Evolutionary conservation across 305 asterid species (phyloP), one percentile per base, ranked within the genome.

Genomic region (Fraxinus ornus): DNA sequence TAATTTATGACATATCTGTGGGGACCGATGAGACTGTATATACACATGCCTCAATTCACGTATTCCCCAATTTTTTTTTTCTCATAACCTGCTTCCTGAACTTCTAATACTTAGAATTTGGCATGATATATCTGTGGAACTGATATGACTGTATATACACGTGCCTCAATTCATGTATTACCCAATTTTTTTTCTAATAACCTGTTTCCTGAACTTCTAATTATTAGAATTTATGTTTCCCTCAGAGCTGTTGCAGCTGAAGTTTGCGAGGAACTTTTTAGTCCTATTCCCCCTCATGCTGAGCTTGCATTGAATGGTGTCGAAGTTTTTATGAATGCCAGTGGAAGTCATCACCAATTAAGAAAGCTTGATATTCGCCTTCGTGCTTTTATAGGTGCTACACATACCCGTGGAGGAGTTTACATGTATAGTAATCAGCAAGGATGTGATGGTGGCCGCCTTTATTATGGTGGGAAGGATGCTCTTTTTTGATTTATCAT

Each of bases 371-470:
- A 96, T 89, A 76, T 96, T 80, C 95, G 98, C 79, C 91, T 94
- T 77, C 98, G 97, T 89, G 93, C 99, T 79, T 89, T 94, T 86
- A 91, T 94, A 79, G 95, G 97, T 82, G 98, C 99, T 74, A 96
- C 98, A 57, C 93, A 93, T 90, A 91, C 97, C 74, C 98, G 98
- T 84, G 99, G 99, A 83, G 99, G 98, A 83, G 98, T 96, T 81
- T 93, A 94, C 88, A 89, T 96, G 98, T 96, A 96, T 80, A 92
- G 97, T 84, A 96, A 93, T 90, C 99, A 91, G 44, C 98, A 96
- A 87, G 98, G 99, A 86, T 96, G 98, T 81, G 99, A 96, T 84
- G 99, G 99, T 32, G 90, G 97, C 76, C 99, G 98, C 81, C 98
- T 96, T 81, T 96, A 96, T 90, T 96, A 89, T 81, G 98, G 99